Conservation (phyloP, 1,284 basidiomycete species). For the Cryptococcus amylolentus region DNA sequence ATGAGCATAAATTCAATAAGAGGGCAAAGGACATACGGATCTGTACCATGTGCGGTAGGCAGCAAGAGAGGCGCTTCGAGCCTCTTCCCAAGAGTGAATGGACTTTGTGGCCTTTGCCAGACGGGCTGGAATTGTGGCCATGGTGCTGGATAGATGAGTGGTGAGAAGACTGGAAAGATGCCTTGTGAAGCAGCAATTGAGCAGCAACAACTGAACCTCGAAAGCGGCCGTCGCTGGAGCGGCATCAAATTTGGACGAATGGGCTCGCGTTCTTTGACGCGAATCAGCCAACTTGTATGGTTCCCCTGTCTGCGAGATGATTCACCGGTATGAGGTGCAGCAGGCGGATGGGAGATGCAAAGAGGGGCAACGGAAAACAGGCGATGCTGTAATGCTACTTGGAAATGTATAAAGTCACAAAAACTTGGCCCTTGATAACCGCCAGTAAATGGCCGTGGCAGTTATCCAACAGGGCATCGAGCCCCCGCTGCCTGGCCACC, state of each 20-base stretch:
- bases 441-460: no score
- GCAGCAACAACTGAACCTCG: not conserved
- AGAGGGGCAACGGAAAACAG: no score
- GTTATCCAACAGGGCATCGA: no score
- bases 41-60: constrained; percentile 93
- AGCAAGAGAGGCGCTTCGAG: constrained; percentile 66
- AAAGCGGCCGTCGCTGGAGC: not conserved
- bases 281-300: no score
- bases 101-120: constrained; percentile 68
- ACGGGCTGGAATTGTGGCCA: constrained; percentile 88
- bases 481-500: no score
- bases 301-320: no score
- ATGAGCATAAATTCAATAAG: not conserved
- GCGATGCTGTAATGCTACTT: no score
- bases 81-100: constrained; percentile 63
- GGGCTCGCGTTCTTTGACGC: no score
- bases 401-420: no score
- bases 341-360: no score
- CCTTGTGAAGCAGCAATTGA: not conserved
- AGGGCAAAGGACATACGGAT: constrained; percentile 57
- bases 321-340: no score
- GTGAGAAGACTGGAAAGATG: not conserved
- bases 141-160: constrained; percentile 30
- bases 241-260: not conserved
- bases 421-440: no score